phyloP scores from a whole-genome alignment of 2,329 filamentous ascomycete genomes.

The Amylocarpus encephaloides region DNA sequence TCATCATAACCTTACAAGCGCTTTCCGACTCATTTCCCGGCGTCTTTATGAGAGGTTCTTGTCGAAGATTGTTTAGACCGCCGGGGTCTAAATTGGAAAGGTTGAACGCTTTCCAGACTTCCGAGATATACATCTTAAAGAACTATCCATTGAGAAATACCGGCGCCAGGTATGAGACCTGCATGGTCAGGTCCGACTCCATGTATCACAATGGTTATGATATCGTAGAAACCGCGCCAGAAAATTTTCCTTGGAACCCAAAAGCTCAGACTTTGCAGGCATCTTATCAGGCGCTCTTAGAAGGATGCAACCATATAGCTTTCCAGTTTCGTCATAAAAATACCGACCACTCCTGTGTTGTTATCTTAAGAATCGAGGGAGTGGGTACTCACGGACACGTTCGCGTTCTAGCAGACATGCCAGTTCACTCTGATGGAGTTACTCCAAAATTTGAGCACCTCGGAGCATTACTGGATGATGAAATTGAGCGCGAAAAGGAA shows the following conservation, averaged over 20 bases:
- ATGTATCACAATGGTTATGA: background rate
- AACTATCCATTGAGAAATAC: background rate
- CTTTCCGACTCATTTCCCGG: background rate
- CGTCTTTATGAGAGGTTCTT: background rate
- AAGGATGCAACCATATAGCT: too few relatives aligned
- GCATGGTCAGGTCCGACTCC: background rate
- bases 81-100: background rate
- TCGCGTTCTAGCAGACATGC: too few relatives aligned
- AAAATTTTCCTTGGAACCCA: background rate
- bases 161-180: background rate
- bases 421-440: too few relatives aligned
- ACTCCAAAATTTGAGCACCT: background rate
- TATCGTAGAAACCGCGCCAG: background rate
- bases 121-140: constrained; percentile 1
- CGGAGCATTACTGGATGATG: background rate
- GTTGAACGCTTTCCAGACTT: background rate
- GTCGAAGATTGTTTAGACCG: background rate
- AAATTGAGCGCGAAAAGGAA: background rate
- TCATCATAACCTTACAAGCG: background rate
- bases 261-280: background rate
- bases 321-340: too few relatives aligned
- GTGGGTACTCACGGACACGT: too few relatives aligned
- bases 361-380: too few relatives aligned
- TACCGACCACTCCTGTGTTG: too few relatives aligned
- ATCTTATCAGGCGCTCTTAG: background rate